phyloP scores from a whole-genome alignment of 2,329 filamentous ascomycete genomes.

The Diplodia intermedia region DNA sequence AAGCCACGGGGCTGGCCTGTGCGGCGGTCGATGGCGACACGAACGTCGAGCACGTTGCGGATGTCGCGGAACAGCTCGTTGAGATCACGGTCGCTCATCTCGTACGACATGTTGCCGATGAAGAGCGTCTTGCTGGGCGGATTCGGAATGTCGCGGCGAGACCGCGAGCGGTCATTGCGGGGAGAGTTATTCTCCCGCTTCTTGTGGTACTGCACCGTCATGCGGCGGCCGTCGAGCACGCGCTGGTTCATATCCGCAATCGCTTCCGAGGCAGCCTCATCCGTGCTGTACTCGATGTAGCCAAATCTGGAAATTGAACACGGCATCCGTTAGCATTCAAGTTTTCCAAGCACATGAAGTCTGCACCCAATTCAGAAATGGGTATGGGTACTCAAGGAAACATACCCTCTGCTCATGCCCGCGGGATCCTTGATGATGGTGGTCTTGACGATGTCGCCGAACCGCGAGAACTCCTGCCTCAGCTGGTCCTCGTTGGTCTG shows the following conservation, averaged over 20 bases:
- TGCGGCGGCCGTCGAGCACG: constrained; percentile 68
- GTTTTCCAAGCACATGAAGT: not conserved
- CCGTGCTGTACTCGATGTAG: constrained; percentile 66
- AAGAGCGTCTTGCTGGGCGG: constrained; percentile 72
- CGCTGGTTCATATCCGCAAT: constrained; percentile 65
- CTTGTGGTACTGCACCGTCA: constrained; percentile 66
- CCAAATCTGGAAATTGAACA: constrained; percentile 62
- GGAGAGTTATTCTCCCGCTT: constrained; percentile 34
- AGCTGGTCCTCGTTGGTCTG: constrained; percentile 69
- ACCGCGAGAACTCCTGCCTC: constrained; percentile 64
- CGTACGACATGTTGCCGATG: constrained; percentile 85
- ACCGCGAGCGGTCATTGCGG: constrained; percentile 17
- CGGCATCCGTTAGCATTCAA: not conserved
- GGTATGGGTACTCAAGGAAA: not conserved
- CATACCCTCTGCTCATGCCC: constrained; percentile 73
- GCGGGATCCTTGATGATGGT: constrained; percentile 66
- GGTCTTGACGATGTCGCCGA: constrained; percentile 61
- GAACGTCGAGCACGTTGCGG: constrained; percentile 73
- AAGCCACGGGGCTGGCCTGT: constrained; percentile 85
- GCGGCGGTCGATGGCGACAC: constrained; percentile 80
- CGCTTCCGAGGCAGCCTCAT: constrained; percentile 62
- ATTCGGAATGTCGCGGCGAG: constrained; percentile 25
- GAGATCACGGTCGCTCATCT: constrained; percentile 83
- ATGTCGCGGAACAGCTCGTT: constrained; percentile 77
- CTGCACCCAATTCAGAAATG: no score